Conservation (phyloP, 108 stramenopile species). For the Cylindrotheca fusiformis region DNA sequence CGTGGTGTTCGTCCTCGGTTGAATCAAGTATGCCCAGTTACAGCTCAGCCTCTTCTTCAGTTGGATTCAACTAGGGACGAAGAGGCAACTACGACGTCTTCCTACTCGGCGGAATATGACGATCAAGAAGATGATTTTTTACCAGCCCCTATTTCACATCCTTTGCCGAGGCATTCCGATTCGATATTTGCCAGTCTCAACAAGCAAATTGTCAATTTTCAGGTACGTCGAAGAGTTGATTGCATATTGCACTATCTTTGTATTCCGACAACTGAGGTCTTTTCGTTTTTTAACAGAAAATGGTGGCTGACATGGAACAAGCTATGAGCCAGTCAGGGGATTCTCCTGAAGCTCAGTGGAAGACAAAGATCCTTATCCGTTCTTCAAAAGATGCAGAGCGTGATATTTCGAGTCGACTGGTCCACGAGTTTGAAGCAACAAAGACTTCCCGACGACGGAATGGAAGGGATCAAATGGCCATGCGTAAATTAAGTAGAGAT, state of each 20-base stretch:
- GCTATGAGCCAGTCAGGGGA: not conserved
- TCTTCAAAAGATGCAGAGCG: constrained; percentile 36
- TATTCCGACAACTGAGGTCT: not conserved
- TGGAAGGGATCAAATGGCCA: constrained; percentile 1
- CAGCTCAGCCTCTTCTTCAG: not conserved
- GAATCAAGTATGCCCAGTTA: constrained; percentile 10
- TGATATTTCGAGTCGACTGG: constrained; percentile 11
- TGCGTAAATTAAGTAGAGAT: constrained; percentile 32
- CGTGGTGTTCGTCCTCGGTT: constrained; percentile 14
- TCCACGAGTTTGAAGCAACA: constrained; percentile 10
- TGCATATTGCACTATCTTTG: not conserved
- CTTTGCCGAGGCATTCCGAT: not conserved
- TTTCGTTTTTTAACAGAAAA: constrained; percentile 15
- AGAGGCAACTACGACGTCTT: not conserved
- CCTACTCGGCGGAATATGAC: not conserved
- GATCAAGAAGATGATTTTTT: constrained; percentile 1
- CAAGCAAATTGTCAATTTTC: constrained; percentile 20
- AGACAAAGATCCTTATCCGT: constrained; percentile 29
- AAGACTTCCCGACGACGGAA: not conserved
- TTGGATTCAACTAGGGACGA: not conserved
- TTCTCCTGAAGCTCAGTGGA: constrained; percentile 39
- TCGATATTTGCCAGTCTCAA: constrained; percentile 11
- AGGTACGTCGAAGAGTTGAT: constrained; percentile 11
- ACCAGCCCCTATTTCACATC: not conserved
- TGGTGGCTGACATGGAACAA: constrained; percentile 26